Percentiles rank a stretch among this genome's conserved stretches.
Evolutionary conservation across 1,139 yeast species (phyloP).

Genomic region (Suhomyces taliae): DNA sequence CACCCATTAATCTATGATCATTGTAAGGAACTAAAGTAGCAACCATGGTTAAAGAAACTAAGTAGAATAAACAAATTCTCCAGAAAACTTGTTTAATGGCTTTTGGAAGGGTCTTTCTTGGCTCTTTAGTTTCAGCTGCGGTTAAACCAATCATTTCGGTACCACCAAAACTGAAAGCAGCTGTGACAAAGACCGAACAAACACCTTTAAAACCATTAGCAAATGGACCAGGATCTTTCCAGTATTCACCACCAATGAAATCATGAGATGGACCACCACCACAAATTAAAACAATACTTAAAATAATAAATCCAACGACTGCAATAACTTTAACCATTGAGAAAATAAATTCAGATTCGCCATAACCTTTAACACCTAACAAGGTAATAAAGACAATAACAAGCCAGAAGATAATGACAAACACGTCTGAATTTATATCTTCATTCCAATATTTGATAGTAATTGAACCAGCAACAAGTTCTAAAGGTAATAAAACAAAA

Average conservation of each 20-base stretch:
- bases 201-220: conserved; percentile 48
- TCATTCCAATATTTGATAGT: conserved; percentile 43
- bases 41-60: conserved; percentile 43
- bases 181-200: conserved; percentile 43
- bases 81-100: conserved; percentile 77
- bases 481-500: conserved; percentile 24
- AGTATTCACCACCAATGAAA: conserved; percentile 29
- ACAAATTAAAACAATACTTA: conserved; percentile 41
- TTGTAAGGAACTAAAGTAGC: conserved; percentile 48
- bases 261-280: conserved; percentile 36
- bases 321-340: conserved; percentile 40
- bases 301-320: conserved; percentile 41
- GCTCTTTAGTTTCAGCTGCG: conserved; percentile 49
- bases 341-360: conserved; percentile 46
- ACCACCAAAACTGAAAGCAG: conserved; percentile 30
- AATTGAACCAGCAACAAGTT: conserved; percentile 41
- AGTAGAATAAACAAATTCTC: conserved; percentile 66
- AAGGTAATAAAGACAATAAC: conserved; percentile 37
- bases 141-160: conserved; percentile 44
- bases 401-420: conserved; percentile 40
- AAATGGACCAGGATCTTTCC: conserved; percentile 45
- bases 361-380: conserved; percentile 44
- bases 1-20: conserved; percentile 32
- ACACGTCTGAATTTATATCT: conserved; percentile 38
- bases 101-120: conserved; percentile 59